Evolutionary conservation across 1,139 yeast genomes (phyloP).

Genomic region (Taphrina communis): DNA sequence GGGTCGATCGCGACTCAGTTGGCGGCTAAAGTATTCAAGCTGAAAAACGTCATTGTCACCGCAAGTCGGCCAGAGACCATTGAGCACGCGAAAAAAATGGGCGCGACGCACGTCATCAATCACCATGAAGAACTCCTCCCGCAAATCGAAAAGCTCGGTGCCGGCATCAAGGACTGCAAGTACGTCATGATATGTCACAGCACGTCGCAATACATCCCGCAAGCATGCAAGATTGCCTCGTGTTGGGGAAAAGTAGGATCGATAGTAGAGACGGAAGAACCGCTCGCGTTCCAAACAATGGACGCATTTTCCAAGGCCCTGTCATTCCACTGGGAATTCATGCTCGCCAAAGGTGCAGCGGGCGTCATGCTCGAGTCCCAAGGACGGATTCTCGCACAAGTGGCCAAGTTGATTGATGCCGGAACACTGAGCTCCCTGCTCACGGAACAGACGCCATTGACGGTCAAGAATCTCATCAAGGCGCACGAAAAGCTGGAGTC

Average conservation of each 20-base stretch:
- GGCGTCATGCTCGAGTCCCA: slow-evolving; percentile 30
- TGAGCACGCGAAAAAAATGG: slow-evolving; percentile 23
- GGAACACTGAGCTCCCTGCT: neutral
- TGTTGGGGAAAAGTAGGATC: slow-evolving; percentile 34
- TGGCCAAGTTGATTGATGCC: slow-evolving; percentile 23
- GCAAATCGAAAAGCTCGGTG: slow-evolving; percentile 7
- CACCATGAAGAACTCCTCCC: slow-evolving; percentile 23
- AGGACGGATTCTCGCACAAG: slow-evolving; percentile 17
- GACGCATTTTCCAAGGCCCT: slow-evolving; percentile 27
- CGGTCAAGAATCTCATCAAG: slow-evolving; percentile 18
- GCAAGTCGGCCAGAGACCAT: slow-evolving; percentile 31
- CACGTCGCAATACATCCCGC: slow-evolving; percentile 17
- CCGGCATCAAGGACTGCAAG: slow-evolving; percentile 17
- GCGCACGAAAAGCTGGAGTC: slow-evolving; percentile 26
- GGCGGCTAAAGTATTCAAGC: slow-evolving; percentile 12
- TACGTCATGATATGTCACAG: slow-evolving; percentile 23
- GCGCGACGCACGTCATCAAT: slow-evolving; percentile 32
- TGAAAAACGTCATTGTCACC: slow-evolving; percentile 22
- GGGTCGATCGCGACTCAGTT: slow-evolving; percentile 27
- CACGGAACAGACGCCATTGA: slow-evolving; percentile 18
- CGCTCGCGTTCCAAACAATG: slow-evolving; percentile 13
- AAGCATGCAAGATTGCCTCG: slow-evolving; percentile 25
- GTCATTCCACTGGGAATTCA: slow-evolving; percentile 34
- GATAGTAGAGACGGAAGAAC: slow-evolving; percentile 33
- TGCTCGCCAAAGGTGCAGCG: slow-evolving; percentile 25